phyloP scores from a whole-genome alignment of 1,284 basidiomycete species.

The Ceratobasidium sp. region DNA sequence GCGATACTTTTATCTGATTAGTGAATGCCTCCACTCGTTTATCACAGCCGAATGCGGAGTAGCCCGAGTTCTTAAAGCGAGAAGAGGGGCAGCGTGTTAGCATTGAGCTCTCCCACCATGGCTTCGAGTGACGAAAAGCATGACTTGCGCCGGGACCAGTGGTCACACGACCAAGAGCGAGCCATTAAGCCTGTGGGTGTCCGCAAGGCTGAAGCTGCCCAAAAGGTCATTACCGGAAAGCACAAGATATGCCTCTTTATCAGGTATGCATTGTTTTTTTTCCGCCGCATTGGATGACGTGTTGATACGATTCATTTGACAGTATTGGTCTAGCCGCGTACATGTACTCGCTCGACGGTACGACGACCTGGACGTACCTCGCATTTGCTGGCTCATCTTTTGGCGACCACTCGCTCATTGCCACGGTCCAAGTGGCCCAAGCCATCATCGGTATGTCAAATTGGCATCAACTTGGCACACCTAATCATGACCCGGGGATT shows the following conservation, averaged over 20 bases:
- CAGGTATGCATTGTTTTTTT: neutral
- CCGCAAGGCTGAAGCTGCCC: slow-evolving; percentile 24
- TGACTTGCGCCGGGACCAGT: slow-evolving; percentile 3
- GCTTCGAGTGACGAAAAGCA: slow-evolving; percentile 15
- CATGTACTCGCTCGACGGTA: slow-evolving; percentile 75
- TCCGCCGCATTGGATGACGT: neutral
- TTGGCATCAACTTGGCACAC: slow-evolving; percentile 43
- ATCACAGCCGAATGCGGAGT: too few relatives aligned
- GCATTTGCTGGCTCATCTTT: slow-evolving; percentile 68
- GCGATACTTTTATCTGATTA: slow-evolving; percentile 26
- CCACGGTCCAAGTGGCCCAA: slow-evolving; percentile 66
- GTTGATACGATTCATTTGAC: neutral
- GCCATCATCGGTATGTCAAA: slow-evolving; percentile 53
- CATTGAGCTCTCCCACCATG: neutral
- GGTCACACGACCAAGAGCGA: slow-evolving; percentile 2
- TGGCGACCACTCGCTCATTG: slow-evolving; percentile 65
- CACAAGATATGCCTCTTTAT: slow-evolving; percentile 15
- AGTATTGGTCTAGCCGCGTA: slow-evolving; percentile 74
- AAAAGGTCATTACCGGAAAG: slow-evolving; percentile 30
- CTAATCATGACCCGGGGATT: slow-evolving; percentile 47
- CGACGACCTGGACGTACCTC: slow-evolving; percentile 72
- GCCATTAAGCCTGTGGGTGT: slow-evolving; percentile 12
- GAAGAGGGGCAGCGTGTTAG: neutral
- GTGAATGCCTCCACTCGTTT: too few relatives aligned
- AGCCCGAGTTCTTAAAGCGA: too few relatives aligned